These are phyloP conservation scores for Colletotrichum australisinense DNA, from an alignment of 2,329 filamentous ascomycete species.

Conservation along the genomic window DNA sequence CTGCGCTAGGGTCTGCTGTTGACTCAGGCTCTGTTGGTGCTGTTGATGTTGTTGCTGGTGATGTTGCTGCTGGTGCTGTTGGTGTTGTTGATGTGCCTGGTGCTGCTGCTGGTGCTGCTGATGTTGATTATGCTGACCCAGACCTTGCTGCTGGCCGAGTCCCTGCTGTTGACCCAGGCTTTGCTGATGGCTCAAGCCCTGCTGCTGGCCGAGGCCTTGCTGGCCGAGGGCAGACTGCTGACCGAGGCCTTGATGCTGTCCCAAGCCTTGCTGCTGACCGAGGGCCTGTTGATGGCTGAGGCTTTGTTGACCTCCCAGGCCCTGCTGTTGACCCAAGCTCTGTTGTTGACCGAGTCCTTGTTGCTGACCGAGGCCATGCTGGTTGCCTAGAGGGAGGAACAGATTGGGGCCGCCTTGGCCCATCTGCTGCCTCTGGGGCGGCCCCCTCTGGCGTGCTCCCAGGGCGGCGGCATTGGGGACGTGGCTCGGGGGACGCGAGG, in stretches of 20 bases:
- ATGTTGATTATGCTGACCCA: constrained; percentile 12
- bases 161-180: constrained; percentile 29
- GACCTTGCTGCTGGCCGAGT: constrained; percentile 21
- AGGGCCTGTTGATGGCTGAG: constrained; percentile 33
- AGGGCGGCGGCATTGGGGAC: constrained; percentile 60
- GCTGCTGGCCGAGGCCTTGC: constrained; percentile 22
- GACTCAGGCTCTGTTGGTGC: constrained; percentile 45
- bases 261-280: constrained; percentile 27
- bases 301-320: constrained; percentile 28
- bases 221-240: constrained; percentile 26
- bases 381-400: constrained; percentile 45
- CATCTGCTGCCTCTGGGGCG: constrained; percentile 59
- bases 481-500: constrained; percentile 57
- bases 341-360: constrained; percentile 34
- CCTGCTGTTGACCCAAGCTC: constrained; percentile 30
- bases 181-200: constrained; percentile 24
- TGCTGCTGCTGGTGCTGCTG: constrained; percentile 41
- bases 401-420: constrained; percentile 50
- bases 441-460: constrained; percentile 54
- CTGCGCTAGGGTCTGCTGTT: constrained; percentile 42
- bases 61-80: constrained; percentile 45
- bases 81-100: constrained; percentile 45
- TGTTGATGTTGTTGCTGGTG: constrained; percentile 44
- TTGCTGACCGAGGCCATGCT: constrained; percentile 32
- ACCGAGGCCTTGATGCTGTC: constrained; percentile 24